Base-by-base conservation (phyloP, 495 filamentous ascomycete genomes). In the Hypoxylon perforatum region DNA sequence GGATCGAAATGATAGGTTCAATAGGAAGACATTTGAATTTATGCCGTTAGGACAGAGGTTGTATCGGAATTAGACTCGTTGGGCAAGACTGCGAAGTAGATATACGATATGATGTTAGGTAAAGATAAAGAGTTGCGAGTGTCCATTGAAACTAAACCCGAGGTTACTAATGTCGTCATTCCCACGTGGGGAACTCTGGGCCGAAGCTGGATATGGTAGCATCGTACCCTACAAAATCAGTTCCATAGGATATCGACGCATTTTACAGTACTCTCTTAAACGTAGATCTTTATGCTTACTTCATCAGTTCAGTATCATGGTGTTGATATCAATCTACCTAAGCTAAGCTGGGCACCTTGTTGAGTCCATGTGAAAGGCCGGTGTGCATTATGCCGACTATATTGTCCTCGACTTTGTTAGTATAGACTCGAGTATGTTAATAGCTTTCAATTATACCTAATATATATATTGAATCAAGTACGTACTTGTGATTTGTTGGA, bases 141-240 rank as follows among this genome's bases (percentile, higher is more conserved):
- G 17, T 22, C 19, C 15, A 17, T 39, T 33, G 19, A 49, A 57
- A 69, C 50, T 42, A 14, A 55, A 54, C 59, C 60, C 54, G 63
- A 60, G 65, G 46, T 53, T 54, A 41, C 19, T n/a, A 30, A 57
- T 63, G 53, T 56, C 65, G 65, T 69, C 65, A 69, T 56, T 50
- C 28, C 47, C 49, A 60, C 50, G 65, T 69, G 65, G 47, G 30
- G 54, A 62, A 60, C 36, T 63, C 46, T 10, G 4, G 49, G 30
- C 59, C 59, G 50, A 63, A 63, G 28, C 22, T 9, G 64, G 57
- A 25, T 68, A 54, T 12, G 59, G 60, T 15, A 69, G 42, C 52
- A 51, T 63, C 19, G 23, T 61, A 23, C 21, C n/a, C 12, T 35
- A 15, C 7, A 7, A 28, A 28, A 28, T 61, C 15, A 45, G 41